Base-by-base conservation (phyloP, 176 grass and related monocot species). In the Zoysia japonica region DNA sequence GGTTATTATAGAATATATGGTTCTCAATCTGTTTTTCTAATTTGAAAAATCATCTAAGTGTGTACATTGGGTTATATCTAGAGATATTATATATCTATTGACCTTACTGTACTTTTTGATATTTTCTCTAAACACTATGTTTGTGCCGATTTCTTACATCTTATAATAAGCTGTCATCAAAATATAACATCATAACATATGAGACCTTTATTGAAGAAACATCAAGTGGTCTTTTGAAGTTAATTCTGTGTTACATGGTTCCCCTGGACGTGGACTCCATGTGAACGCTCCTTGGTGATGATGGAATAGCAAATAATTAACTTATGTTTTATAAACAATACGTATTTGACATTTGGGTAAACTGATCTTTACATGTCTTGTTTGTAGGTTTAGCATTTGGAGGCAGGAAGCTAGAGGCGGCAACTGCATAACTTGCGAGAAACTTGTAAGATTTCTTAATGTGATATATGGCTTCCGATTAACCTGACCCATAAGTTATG, bases 371-470 rank as follows among this genome's bases (percentile, higher is more conserved):
- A 70, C 19, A 20, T 78, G 56, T 57, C 56, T 12, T 56, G 38
- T 59, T 59, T 82, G 41, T 62, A 87, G 89, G 72, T 91, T 70
- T 91, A 65, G 72, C 73, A 91, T 77, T 72, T 57, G 81, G 67
- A 11, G 61, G 45, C 67, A 78, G 57, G 53, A 83, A 91, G 81
- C 85, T 87, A 50, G 89, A 87, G 89, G 89, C 72, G 64, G 45
- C 89, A 91, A 87, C 71, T 87, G 16, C 76, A 81, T 87, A 90
- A 87, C 80, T 80, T 87, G 71, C 84, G 85, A 87, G 59, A 91
- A 87, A 78, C 44, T 77, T 46, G 73, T 87, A 87, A 87, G 85
- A 56, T 72, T 78, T 71, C 35, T 80, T 59, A 8, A 68, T 2
- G 42, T 54, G 1, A 9, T 65, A 14, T 38, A 5, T 37, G 5